Conservation (phyloP, 2,329 filamentous ascomycete species). For the Beauveria scarabaeidicola region DNA sequence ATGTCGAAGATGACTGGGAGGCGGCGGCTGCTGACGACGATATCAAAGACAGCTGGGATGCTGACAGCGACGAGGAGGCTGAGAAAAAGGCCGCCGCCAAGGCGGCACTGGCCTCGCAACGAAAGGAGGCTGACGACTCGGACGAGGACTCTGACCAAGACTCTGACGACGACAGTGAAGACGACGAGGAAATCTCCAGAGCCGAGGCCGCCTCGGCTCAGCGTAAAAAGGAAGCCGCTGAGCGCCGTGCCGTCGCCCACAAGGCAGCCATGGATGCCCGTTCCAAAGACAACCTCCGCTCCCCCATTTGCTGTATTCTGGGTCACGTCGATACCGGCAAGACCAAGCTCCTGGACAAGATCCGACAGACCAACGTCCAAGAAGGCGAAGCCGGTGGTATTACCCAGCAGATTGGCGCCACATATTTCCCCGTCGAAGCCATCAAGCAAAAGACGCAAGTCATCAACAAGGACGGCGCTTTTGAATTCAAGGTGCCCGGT, state of each 20-base stretch:
- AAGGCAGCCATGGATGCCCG: slow-evolving; percentile 85
- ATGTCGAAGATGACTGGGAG: slow-evolving; percentile 81
- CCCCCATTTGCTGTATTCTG: slow-evolving; percentile 98
- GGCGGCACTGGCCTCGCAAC: neutral
- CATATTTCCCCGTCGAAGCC: slow-evolving; percentile 94
- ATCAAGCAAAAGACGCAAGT: slow-evolving; percentile 87
- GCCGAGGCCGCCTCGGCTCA: slow-evolving; percentile 62
- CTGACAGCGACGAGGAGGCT: slow-evolving; percentile 65
- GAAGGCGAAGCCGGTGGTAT: slow-evolving; percentile 99
- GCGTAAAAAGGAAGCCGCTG: slow-evolving; percentile 80
- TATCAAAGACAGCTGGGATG: slow-evolving; percentile 94
- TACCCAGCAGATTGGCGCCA: slow-evolving; percentile 98
- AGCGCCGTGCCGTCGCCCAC: slow-evolving; percentile 80
- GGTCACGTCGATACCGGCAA: slow-evolving; percentile 99
- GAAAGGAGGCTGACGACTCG: slow-evolving; percentile 32
- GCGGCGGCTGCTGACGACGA: slow-evolving; percentile 67
- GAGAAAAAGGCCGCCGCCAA: slow-evolving; percentile 26
- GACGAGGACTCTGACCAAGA: slow-evolving; percentile 20
- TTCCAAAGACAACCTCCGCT: slow-evolving; percentile 89
- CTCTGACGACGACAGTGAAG: slow-evolving; percentile 42
- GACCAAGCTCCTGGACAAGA: slow-evolving; percentile 98
- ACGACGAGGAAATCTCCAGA: slow-evolving; percentile 68
- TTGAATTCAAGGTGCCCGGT: slow-evolving; percentile 97
- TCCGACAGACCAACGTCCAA: slow-evolving; percentile 96
- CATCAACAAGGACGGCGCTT: slow-evolving; percentile 80